Base-by-base conservation (phyloP, 2,329 filamentous ascomycete species). In the Ceratocystis albifundus region DNA sequence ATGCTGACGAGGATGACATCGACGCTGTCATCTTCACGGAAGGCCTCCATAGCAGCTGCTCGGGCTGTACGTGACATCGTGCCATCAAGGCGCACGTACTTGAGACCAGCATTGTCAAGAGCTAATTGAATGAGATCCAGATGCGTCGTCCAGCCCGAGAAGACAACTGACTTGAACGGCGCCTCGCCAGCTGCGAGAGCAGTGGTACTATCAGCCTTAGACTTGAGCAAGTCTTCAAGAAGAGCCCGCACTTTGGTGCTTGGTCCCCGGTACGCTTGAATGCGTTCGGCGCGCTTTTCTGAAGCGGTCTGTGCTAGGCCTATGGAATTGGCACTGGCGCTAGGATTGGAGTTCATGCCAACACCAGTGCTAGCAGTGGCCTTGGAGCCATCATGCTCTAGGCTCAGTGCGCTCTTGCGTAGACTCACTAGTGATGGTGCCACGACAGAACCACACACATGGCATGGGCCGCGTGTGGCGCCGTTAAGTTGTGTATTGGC, bases 71-170 rank as follows among this genome's bases (percentile, higher is more conserved):
- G 88, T 0, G 83, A 80, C 90, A 97, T 96, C 69, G 85, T 89
- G 64, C 94, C 94, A 71, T 97, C 94, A 1, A 99, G 85, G n/a
- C 94, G 88, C 3, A 85, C 84, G 72, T 85, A 92, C 1, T 76
- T 78, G 74, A 95, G 89, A 8, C 81, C 79, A 10, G 81, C 81
- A 62, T 84, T 80, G 36, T 84, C 80, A 15, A 97, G 81, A 0
- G 92, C 93, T 62, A 90, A 80, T 73, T 94, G 86, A 70, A 99
- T 96, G 22, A 99, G 83, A 74, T 97, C 92, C 17, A 99, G 84
- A 73, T 97, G 92, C 0, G 88, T 87, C 0, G 94, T 97, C 92
- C 94, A 97, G n/a, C 87, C 87, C 0, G 91, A 96, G 76, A 97
- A 97, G 5, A 99, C 86, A 15, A 99, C 91, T 30, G 90, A 94